phyloP scores from a whole-genome alignment of 148 eudicot species.

The Fagopyrum tataricum region DNA sequence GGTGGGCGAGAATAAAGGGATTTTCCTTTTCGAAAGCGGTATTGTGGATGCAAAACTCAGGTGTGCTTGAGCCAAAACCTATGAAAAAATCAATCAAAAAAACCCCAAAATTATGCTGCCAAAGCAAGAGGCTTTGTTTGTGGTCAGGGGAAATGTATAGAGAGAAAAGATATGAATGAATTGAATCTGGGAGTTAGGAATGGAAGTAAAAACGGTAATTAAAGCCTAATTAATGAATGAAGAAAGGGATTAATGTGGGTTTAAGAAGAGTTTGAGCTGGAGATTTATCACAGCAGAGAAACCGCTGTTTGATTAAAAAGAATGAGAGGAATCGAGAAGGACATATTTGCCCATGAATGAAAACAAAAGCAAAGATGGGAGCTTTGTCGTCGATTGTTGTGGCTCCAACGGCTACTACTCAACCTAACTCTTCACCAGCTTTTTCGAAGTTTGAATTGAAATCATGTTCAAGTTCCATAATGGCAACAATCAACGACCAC shows the following conservation, averaged over 20 bases:
- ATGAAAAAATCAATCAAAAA: not conserved
- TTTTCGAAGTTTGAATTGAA: not conserved
- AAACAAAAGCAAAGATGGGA: not conserved
- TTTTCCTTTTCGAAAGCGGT: not conserved
- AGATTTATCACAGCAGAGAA: not conserved
- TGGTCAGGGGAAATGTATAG: not conserved
- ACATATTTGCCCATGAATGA: not conserved
- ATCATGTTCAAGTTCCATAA: not conserved
- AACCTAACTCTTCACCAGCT: not conserved
- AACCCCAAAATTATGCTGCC: not conserved
- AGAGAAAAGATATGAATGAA: not conserved
- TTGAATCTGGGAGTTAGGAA: conserved; percentile 1
- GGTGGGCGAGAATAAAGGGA: conserved; percentile 9
- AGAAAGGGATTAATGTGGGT: not conserved
- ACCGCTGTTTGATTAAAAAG: not conserved
- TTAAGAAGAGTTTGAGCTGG: not conserved
- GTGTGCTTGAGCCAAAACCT: not conserved
- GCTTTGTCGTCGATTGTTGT: not conserved
- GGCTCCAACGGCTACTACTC: not conserved
- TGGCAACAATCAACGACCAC: not conserved
- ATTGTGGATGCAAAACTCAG: not conserved
- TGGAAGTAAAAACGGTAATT: not conserved
- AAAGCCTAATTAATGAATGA: not conserved
- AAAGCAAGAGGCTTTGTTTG: not conserved
- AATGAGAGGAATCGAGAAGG: not conserved